Evolutionary conservation across 2,329 filamentous ascomycete species (phyloP).

Genomic region (Dryadomyces quercivorus): DNA sequence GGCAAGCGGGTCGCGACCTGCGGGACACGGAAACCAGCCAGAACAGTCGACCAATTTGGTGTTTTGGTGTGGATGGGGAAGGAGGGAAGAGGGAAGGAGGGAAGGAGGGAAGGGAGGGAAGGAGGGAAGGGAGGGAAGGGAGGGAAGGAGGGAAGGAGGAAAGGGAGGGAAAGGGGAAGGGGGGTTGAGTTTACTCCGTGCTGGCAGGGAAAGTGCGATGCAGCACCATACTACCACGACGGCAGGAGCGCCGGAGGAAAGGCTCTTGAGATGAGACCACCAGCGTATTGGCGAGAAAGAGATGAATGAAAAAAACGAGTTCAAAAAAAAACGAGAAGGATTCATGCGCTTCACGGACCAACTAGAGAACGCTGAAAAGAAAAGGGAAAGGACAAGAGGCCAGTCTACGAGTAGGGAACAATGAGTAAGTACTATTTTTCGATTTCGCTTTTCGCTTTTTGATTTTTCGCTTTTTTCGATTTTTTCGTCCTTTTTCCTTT

Average conservation of each 20-base stretch:
- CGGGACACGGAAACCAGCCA: slow-evolving; percentile 7
- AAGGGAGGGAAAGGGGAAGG: not conserved
- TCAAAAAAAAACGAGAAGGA: not conserved
- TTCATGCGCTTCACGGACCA: not conserved
- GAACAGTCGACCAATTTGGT: slow-evolving; percentile 1
- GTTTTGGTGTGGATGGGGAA: not conserved
- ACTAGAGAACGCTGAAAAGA: not conserved
- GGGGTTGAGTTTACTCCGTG: no score
- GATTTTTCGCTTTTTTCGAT: no score
- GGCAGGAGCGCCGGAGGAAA: no score
- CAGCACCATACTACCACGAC: no score
- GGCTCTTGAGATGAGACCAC: no score
- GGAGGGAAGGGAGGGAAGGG: not conserved
- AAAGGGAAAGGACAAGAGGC: not conserved
- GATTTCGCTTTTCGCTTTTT: no score
- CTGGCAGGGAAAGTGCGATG: no score
- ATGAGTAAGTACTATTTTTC: no score
- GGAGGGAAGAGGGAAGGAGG: not conserved
- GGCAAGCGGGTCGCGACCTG: slow-evolving; percentile 5
- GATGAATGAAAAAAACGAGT: not conserved
- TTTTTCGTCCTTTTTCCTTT: no score
- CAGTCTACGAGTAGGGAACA: no score
- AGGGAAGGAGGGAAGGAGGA: not conserved
- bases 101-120: not conserved
- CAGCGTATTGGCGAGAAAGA: no score